Evolutionary conservation across 2,329 filamentous ascomycete species (phyloP).

Genomic region (Seiridium unicorne): DNA sequence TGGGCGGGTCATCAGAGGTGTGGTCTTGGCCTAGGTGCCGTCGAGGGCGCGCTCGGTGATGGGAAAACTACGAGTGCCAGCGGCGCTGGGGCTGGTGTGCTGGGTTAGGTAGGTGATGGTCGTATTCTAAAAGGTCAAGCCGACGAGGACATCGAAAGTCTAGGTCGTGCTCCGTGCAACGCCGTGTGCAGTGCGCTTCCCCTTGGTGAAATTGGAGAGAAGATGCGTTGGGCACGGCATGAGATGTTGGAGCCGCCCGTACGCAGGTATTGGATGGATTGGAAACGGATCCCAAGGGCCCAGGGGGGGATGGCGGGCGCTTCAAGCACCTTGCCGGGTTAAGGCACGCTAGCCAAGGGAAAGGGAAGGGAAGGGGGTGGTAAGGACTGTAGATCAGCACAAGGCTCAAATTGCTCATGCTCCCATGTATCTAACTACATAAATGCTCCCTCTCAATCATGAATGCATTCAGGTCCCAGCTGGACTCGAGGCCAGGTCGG

Average conservation of each 20-base stretch:
- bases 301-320: background rate
- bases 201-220: background rate
- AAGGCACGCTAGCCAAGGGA: conserved; percentile 3
- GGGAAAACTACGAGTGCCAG: background rate
- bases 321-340: background rate
- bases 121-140: too few species aligned
- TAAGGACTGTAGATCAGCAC: background rate
- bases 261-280: background rate
- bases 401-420: too few species aligned
- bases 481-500: background rate
- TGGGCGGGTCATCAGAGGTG: background rate
- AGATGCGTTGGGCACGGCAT: background rate
- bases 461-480: too few species aligned
- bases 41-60: background rate
- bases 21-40: background rate
- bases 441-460: too few species aligned
- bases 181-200: conserved; percentile 3
- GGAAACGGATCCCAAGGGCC: background rate
- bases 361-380: background rate
- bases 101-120: too few species aligned
- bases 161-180: background rate
- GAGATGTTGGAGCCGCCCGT: background rate
- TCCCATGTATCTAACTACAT: too few species aligned
- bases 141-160: too few species aligned
- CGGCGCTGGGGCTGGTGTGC: too few species aligned